Evolutionary conservation across 2,329 filamentous ascomycete species (phyloP), one percentile per base, ranked within the genome.

Genomic region (Trichoderma sp.): DNA sequence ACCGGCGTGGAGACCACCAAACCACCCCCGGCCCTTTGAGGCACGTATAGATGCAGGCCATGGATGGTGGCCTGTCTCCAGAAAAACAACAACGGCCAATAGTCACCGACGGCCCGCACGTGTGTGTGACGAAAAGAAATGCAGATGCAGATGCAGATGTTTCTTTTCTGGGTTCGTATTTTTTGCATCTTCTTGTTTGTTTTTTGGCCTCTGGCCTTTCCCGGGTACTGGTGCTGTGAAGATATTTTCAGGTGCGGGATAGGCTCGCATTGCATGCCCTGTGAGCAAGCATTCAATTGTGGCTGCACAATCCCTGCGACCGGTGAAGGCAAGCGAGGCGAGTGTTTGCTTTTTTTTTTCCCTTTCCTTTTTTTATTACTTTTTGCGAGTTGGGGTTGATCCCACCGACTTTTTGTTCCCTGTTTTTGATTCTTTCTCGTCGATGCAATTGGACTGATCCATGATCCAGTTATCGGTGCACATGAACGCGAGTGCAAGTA

Each of bases 111-210:
- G 39, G 32, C 43, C 32, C 56, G 51, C 68, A 71, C 68, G 68
- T 64, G 68, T 71, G 68, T 71, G 68, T 43, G 68, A 58, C 68
- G 68, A 71, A 21, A 61, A 64, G 8, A 21, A 61, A 64, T 57
- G 58, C 43, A 64, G 47, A 63, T 71, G 58, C 58, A 64, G 60
- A 63, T 70, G 57, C 60, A 62, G 67, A 70, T 63, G 60, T 32
- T 30, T 63, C 34, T 28, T 24, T 56, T 57, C 14, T 63, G n/a
- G 32, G 32, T 64, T 63, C 60, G 66, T 62, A 69, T 43, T 43
- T 63, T 71, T 56, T 43, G 47, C 53, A 43, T 36, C 24, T 57
- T 56, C 9, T 15, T 14, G 11, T 36, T 43, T 28, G 26, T 32
- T 24, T 24, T 24, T n/a, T 18, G 15, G 36, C 8, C 36, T 43